A percentile compares a stretch with the other conserved stretches of the same genome.
phyloP scores from a whole-genome alignment of 2,329 filamentous ascomycete genomes.

The Pezicula radicicola region DNA sequence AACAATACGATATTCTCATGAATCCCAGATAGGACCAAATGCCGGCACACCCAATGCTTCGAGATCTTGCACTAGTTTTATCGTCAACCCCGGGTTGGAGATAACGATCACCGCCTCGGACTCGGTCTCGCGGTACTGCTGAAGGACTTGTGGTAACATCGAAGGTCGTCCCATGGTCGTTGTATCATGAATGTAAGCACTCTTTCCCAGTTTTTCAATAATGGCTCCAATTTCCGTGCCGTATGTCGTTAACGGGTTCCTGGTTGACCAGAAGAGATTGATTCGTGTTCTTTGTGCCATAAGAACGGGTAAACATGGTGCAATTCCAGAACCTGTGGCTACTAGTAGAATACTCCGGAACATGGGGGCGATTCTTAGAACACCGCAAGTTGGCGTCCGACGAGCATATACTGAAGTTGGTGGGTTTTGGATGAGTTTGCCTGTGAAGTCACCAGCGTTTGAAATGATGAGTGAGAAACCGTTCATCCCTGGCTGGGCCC shows the following conservation, averaged over 20 bases:
- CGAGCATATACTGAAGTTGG: conserved; percentile 63
- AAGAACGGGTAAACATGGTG: conserved; percentile 61
- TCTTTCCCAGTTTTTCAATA: conserved; percentile 24
- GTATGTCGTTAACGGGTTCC: conserved; percentile 30
- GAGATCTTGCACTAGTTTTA: conserved; percentile 30
- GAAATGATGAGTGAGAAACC: conserved; percentile 68
- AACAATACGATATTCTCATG: not conserved
- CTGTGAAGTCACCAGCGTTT: conserved; percentile 72
- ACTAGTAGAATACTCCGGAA: conserved; percentile 64
- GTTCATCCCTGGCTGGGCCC: conserved; percentile 52
- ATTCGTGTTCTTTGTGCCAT: conserved; percentile 45
- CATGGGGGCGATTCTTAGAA: conserved; percentile 62
- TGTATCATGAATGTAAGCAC: conserved; percentile 32
- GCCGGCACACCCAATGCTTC: conserved; percentile 28
- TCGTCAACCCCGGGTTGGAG: conserved; percentile 28
- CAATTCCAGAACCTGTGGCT: conserved; percentile 69
- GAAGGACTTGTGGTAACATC: conserved; percentile 25
- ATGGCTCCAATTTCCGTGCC: conserved; percentile 26
- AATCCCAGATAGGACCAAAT: conserved; percentile 29
- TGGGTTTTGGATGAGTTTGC: conserved; percentile 55
- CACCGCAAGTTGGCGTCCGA: conserved; percentile 62
- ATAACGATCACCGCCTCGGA: conserved; percentile 32
- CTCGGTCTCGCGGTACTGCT: conserved; percentile 18
- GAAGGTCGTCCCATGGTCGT: conserved; percentile 26
- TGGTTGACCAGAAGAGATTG: conserved; percentile 41